Evolutionary conservation across 257 asterid genomes (phyloP).

Genomic region (Przewalskia tangutica): DNA sequence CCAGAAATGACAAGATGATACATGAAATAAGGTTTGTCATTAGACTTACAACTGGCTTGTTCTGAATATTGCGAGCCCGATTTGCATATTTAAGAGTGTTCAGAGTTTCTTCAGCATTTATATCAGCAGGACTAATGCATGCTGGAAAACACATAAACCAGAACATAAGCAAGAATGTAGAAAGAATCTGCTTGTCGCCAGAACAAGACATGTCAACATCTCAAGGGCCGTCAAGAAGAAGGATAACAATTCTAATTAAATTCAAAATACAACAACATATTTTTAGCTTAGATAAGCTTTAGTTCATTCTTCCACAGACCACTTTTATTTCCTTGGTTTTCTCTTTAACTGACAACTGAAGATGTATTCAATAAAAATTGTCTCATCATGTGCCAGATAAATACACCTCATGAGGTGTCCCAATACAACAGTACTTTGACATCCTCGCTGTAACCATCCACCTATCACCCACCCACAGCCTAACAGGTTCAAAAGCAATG

Average conservation of each 20-base stretch:
- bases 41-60: constrained; percentile 87
- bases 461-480: neutral
- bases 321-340: neutral
- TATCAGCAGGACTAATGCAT: constrained; percentile 98
- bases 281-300: neutral
- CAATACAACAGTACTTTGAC: neutral
- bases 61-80: constrained; percentile 98
- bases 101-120: constrained; percentile 97
- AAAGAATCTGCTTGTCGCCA: neutral
- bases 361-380: neutral
- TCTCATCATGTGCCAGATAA: neutral
- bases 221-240: neutral
- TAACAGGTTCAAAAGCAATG: neutral
- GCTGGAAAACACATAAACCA: constrained; percentile 39
- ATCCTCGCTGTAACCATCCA: neutral
- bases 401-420: neutral
- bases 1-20: constrained; percentile 6
- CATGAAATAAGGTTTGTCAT: neutral
- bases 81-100: constrained; percentile 96
- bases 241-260: neutral
- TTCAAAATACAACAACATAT: neutral
- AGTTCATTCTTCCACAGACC: neutral
- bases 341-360: neutral
- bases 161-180: constrained; percentile 3
- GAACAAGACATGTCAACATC: constrained; percentile 1